Evolutionary conservation across 345 rosid species (phyloP).

Genomic region (Heritiera fomes): DNA sequence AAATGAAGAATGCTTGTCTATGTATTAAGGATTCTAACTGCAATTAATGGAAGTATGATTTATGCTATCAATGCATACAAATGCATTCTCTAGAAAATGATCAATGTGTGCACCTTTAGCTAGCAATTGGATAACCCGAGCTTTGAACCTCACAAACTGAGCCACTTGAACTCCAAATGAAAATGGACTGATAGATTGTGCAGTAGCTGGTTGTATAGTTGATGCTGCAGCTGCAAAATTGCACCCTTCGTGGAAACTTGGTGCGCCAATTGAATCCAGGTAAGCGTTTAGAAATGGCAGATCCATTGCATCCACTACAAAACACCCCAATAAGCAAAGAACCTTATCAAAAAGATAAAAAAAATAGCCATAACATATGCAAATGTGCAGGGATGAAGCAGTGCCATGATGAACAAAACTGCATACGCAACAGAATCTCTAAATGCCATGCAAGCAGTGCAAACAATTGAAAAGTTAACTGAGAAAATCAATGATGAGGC

Average conservation of each 20-base stretch:
- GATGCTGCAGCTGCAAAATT: constrained; percentile 95
- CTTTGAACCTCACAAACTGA: constrained; percentile 82
- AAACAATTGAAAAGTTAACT: constrained; percentile 38
- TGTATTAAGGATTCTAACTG: background rate
- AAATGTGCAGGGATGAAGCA: background rate
- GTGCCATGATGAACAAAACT: background rate
- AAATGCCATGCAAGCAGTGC: background rate
- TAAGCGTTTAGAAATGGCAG: constrained; percentile 84
- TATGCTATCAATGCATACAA: background rate
- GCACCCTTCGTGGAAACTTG: constrained; percentile 79
- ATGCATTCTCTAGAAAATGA: background rate
- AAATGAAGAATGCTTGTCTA: constrained; percentile 2
- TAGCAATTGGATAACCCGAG: constrained; percentile 60
- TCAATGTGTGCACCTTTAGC: constrained; percentile 40
- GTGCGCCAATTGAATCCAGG: constrained; percentile 78
- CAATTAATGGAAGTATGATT: background rate
- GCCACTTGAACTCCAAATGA: constrained; percentile 73
- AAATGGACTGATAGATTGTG: constrained; percentile 76
- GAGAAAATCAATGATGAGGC: constrained; percentile 74
- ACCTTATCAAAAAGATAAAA: background rate
- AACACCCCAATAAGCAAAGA: background rate
- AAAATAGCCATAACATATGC: background rate
- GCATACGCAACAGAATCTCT: background rate
- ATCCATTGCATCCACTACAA: constrained; percentile 93
- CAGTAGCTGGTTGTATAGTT: constrained; percentile 69